Evolutionary conservation across 768 basidiomycete genomes (phyloP).

Genomic region (Phanerochaete sordida): DNA sequence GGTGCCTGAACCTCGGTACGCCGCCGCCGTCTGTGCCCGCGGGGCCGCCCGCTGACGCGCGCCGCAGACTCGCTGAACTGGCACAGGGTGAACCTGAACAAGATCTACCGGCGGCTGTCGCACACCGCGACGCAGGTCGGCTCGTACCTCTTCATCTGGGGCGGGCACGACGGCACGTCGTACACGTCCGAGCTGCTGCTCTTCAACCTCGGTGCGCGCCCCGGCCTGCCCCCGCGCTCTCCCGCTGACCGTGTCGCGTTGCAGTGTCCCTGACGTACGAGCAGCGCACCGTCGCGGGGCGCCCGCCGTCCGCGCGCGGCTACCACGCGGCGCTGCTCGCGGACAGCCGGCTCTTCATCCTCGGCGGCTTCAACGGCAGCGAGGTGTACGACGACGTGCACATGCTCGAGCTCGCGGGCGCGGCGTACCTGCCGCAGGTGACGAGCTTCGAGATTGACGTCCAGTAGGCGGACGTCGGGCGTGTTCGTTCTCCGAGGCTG

Average conservation of each 20-base stretch:
- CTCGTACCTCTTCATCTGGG: conserved; percentile 85
- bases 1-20: conserved; percentile 87
- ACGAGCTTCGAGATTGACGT: conserved; percentile 30
- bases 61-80: conserved; percentile 27
- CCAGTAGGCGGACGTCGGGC: conserved; percentile 7
- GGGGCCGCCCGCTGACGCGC: conserved; percentile 17
- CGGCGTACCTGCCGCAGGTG: conserved; percentile 81
- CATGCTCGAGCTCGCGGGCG: conserved; percentile 80
- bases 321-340: conserved; percentile 83
- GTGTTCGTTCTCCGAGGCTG: too few relatives aligned
- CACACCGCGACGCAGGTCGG: conserved; percentile 91
- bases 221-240: background rate
- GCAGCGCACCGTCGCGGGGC: conserved; percentile 61
- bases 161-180: conserved; percentile 79
- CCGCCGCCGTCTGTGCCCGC: conserved; percentile 26
- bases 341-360: conserved; percentile 80
- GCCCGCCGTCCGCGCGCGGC: conserved; percentile 69
- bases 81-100: conserved; percentile 40
- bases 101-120: conserved; percentile 60
- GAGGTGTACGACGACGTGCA: conserved; percentile 84
- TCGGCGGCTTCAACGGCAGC: conserved; percentile 86
- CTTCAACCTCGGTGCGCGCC: conserved; percentile 82
- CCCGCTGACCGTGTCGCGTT: background rate
- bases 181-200: conserved; percentile 75
- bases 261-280: conserved; percentile 86